Conservation (phyloP, 2,329 filamentous ascomycete genomes). For the Cercospora zeina region DNA sequence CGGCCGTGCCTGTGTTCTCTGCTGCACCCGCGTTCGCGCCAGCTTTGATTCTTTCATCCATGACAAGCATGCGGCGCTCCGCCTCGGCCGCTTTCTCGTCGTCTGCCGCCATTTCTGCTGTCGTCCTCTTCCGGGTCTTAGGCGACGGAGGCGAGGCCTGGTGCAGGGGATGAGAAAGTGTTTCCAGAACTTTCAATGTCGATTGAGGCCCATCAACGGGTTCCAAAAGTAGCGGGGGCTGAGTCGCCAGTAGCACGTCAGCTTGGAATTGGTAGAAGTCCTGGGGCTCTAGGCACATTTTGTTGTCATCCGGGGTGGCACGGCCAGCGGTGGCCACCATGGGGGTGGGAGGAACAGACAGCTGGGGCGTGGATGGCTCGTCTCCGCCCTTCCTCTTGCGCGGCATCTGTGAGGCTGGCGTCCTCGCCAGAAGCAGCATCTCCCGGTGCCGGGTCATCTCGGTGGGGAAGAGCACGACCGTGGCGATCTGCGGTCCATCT, state of each 20-base stretch:
- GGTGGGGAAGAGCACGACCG: conserved; percentile 83
- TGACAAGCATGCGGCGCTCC: conserved; percentile 87
- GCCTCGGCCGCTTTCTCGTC: conserved; percentile 86
- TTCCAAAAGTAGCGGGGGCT: conserved; percentile 73
- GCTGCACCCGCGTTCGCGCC: conserved; percentile 57
- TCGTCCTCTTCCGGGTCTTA: conserved; percentile 87
- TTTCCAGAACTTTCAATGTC: conserved; percentile 69
- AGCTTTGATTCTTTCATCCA: conserved; percentile 77
- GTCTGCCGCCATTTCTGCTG: conserved; percentile 91
- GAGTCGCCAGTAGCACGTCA: conserved; percentile 70
- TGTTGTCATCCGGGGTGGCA: conserved; percentile 38
- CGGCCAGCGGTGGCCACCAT: conserved; percentile 55
- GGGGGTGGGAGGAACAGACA: conserved; percentile 49
- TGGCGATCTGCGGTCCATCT: conserved; percentile 63
- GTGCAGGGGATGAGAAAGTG: conserved; percentile 74
- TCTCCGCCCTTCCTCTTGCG: conserved; percentile 46
- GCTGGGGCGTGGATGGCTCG: conserved; percentile 51
- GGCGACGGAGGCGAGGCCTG: conserved; percentile 74
- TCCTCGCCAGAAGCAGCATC: conserved; percentile 72
- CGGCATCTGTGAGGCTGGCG: conserved; percentile 57
- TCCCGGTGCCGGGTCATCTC: conserved; percentile 72
- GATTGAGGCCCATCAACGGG: conserved; percentile 69
- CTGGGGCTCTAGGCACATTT: conserved; percentile 72
- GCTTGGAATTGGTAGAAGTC: conserved; percentile 76
- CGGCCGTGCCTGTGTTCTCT: conserved; percentile 69